Evolutionary conservation across 2,329 filamentous ascomycete species (phyloP).

Genomic region (Exophiala xenobiotica): DNA sequence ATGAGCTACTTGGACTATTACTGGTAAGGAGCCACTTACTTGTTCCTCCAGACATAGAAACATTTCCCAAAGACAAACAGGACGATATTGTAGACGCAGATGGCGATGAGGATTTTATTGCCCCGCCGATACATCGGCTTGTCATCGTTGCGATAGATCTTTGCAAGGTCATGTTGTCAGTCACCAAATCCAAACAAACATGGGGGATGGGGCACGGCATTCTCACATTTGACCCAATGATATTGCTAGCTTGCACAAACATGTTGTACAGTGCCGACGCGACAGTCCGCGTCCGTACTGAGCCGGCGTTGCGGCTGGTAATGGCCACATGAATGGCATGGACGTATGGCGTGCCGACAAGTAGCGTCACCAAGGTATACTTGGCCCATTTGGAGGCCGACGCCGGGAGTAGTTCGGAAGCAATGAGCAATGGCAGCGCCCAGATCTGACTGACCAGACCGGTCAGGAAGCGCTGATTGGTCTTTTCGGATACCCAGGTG

Average conservation of each 20-base stretch:
- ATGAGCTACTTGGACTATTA: too few relatives aligned
- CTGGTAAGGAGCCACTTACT: slow-evolving; percentile 24
- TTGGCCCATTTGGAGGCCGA: slow-evolving; percentile 50
- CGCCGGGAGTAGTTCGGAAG: slow-evolving; percentile 48
- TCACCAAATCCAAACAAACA: neutral
- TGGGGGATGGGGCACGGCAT: neutral
- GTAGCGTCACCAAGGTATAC: slow-evolving; percentile 52
- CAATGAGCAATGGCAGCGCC: slow-evolving; percentile 54
- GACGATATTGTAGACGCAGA: slow-evolving; percentile 51
- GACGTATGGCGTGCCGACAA: slow-evolving; percentile 56
- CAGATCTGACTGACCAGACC: slow-evolving; percentile 54
- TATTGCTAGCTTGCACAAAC: slow-evolving; percentile 37
- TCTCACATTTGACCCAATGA: slow-evolving; percentile 36
- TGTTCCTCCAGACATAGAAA: slow-evolving; percentile 44
- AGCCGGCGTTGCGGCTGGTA: slow-evolving; percentile 42
- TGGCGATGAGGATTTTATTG: slow-evolving; percentile 57
- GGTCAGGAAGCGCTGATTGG: slow-evolving; percentile 52
- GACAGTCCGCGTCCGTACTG: slow-evolving; percentile 40
- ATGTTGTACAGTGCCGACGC: slow-evolving; percentile 43
- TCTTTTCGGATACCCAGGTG: slow-evolving; percentile 50
- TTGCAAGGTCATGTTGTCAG: neutral
- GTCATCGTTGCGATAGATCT: slow-evolving; percentile 51
- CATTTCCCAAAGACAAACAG: slow-evolving; percentile 48
- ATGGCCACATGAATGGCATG: slow-evolving; percentile 53
- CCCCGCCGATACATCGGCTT: slow-evolving; percentile 58